Evolutionary conservation across 192 early-diverging fungal genomes (phyloP).

Genomic region (Backusella tuberculispora): DNA sequence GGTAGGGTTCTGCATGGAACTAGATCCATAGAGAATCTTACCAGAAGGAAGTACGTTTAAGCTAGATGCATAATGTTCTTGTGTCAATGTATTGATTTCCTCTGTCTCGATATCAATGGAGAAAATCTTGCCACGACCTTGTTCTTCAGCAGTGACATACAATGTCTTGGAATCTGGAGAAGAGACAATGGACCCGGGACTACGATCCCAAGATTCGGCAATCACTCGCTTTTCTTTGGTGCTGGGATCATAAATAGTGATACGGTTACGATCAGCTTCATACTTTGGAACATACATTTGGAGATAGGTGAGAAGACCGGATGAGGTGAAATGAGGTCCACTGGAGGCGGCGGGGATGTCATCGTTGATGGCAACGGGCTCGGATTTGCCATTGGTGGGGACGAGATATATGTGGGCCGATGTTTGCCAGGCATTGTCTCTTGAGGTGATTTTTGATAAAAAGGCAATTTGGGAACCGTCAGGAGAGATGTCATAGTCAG

Average conservation of each 20-base stretch:
- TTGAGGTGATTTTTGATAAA: slow-evolving; percentile 65
- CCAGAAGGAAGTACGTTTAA: slow-evolving; percentile 47
- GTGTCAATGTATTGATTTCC: slow-evolving; percentile 48
- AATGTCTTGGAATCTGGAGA: slow-evolving; percentile 57
- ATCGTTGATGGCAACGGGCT: slow-evolving; percentile 50
- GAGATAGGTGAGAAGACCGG: slow-evolving; percentile 72
- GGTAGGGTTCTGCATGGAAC: slow-evolving; percentile 50
- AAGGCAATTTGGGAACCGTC: slow-evolving; percentile 71
- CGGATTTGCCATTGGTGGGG: slow-evolving; percentile 47
- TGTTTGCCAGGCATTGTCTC: slow-evolving; percentile 77
- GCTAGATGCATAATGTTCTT: slow-evolving; percentile 50
- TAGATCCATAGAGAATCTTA: slow-evolving; percentile 50
- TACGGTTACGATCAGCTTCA: slow-evolving; percentile 78
- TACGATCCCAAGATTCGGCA: slow-evolving; percentile 65
- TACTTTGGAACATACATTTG: slow-evolving; percentile 75
- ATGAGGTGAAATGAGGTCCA: slow-evolving; percentile 65
- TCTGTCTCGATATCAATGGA: slow-evolving; percentile 60
- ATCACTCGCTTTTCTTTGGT: slow-evolving; percentile 46
- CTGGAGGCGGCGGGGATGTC: slow-evolving; percentile 61
- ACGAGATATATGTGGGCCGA: slow-evolving; percentile 73
- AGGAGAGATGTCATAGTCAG: slow-evolving; percentile 66
- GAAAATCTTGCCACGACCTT: slow-evolving; percentile 69
- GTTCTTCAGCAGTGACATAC: slow-evolving; percentile 67
- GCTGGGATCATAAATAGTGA: slow-evolving; percentile 57
- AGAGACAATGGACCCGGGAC: slow-evolving; percentile 61